Evolutionary conservation across 2,329 filamentous ascomycete genomes (phyloP).

Genomic region (Simplicillium aogashimaense): DNA sequence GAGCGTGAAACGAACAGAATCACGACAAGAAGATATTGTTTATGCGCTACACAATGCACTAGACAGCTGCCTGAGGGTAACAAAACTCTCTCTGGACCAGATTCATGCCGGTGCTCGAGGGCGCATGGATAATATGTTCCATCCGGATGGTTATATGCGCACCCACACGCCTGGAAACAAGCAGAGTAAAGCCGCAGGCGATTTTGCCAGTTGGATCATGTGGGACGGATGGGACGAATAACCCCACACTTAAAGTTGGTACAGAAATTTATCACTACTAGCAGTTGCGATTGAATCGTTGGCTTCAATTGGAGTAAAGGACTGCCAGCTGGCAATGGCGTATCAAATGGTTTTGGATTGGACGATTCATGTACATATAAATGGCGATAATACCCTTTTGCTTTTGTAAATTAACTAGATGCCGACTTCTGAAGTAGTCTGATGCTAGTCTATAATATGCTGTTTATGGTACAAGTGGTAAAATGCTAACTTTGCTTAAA

Average conservation of each 20-base stretch:
- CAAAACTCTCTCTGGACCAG: slow-evolving; percentile 30
- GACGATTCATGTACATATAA: slow-evolving; percentile 6
- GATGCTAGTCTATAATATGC: too few relatives aligned
- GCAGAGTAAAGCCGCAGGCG: slow-evolving; percentile 15
- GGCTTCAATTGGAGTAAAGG: too few relatives aligned
- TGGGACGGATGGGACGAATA: slow-evolving; percentile 28
- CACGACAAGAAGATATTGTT: slow-evolving; percentile 30
- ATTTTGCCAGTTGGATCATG: slow-evolving; percentile 24
- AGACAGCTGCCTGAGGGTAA: slow-evolving; percentile 32
- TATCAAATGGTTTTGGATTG: slow-evolving; percentile 1
- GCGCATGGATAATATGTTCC: slow-evolving; percentile 9
- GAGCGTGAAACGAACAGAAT: slow-evolving; percentile 30
- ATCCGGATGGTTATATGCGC: slow-evolving; percentile 17
- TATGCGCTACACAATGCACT: slow-evolving; percentile 30
- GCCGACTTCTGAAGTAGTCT: not conserved
- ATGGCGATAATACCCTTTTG: slow-evolving; percentile 2
- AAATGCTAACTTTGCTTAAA: not conserved
- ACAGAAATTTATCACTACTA: too few relatives aligned
- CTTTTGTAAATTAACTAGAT: not conserved
- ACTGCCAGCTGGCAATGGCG: too few relatives aligned
- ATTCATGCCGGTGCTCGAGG: slow-evolving; percentile 10
- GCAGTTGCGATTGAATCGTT: too few relatives aligned
- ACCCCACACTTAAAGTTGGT: not conserved
- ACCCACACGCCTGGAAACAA: slow-evolving; percentile 15
- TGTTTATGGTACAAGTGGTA: too few relatives aligned